Evolutionary conservation across 257 asterid species (phyloP), one percentile per base, ranked within the genome.

Genomic region (Forsythia viridissima): DNA sequence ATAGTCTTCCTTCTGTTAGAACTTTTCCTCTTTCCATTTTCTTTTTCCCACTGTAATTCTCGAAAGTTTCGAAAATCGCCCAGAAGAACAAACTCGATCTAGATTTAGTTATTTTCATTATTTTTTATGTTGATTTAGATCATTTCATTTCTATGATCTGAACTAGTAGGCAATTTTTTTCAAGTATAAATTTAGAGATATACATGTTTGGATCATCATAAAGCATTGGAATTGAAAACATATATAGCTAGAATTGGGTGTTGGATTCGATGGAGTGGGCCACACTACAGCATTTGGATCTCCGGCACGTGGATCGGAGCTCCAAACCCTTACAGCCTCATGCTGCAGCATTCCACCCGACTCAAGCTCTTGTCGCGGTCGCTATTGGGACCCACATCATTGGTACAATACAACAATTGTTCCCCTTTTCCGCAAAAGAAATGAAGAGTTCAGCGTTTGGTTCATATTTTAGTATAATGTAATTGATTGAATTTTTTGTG

Each of bases 201-300:
- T 76, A 16, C n/a, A 78, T 84, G 80, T 38, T 68, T 75, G 70
- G 79, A 8, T 79, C 46, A 38, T 44, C 69, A 13, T 42, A 38
- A 30, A 13, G 76, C 74, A 11, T 65, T 76, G 18, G 9, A 55
- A 57, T 67, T 24, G 68, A 73, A 70, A 70, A 24, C 59, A 51
- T 70, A 59, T 72, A 65, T 74, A 78, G 77, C 74, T 80, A 78
- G 61, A 74, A 57, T 8, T 65, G 37, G 70, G 39, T 18, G 70
- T 63, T 72, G 68, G 79, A 61, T 76, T 30, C 74, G 71, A 95
- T 95, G 97, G 98, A 95, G 92, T 95, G 99, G 99, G 84, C 98
- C 65, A 87, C 99, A 80, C 89, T 95, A 80, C 98, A 92, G 82
- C 99, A 95, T 89, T 81, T 93, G 91, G 99, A 95, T 92, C 96